Percentiles rank a stretch among this genome's conserved stretches.
Conservation (phyloP, 2,329 filamentous ascomycete genomes). For the Bipolaris gigantea region DNA sequence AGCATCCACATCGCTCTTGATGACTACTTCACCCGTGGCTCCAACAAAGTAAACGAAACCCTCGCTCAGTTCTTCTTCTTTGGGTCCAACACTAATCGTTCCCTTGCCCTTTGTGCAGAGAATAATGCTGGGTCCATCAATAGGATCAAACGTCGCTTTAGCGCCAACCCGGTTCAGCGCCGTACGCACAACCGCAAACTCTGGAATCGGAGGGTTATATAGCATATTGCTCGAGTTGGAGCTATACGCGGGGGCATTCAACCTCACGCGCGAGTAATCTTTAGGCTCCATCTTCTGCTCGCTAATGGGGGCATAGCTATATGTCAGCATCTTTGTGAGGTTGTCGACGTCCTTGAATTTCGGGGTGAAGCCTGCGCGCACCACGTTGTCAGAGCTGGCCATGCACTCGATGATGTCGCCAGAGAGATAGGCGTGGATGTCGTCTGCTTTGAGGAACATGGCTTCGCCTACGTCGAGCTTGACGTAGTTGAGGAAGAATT, state of each 20-base stretch:
- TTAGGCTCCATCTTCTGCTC: constrained; percentile 89
- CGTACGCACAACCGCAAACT: constrained; percentile 87
- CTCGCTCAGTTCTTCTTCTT: constrained; percentile 65
- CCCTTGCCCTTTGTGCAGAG: constrained; percentile 86
- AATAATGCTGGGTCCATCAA: constrained; percentile 87
- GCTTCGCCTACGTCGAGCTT: constrained; percentile 86
- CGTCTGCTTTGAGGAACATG: constrained; percentile 93
- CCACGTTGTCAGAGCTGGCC: constrained; percentile 98
- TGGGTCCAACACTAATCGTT: constrained; percentile 81
- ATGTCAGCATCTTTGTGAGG: constrained; percentile 87
- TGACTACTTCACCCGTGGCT: constrained; percentile 77
- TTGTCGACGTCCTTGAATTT: constrained; percentile 97
- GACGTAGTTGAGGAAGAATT: constrained; percentile 97
- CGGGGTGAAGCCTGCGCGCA: constrained; percentile 93
- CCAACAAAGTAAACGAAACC: constrained; percentile 68
- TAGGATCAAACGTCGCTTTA: constrained; percentile 84
- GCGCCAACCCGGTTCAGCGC: constrained; percentile 69
- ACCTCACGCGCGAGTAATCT: constrained; percentile 81
- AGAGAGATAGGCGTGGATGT: constrained; percentile 93
- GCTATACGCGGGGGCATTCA: constrained; percentile 81
- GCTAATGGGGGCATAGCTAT: constrained; percentile 90
- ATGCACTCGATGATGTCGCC: constrained; percentile 99
- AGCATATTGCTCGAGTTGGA: constrained; percentile 71
- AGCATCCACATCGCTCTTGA: constrained; percentile 65
- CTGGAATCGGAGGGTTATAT: constrained; percentile 95